Evolutionary conservation across 192 early-diverging fungal genomes (phyloP), one percentile per base, ranked within the genome.

Genomic region (Podila epigama): DNA sequence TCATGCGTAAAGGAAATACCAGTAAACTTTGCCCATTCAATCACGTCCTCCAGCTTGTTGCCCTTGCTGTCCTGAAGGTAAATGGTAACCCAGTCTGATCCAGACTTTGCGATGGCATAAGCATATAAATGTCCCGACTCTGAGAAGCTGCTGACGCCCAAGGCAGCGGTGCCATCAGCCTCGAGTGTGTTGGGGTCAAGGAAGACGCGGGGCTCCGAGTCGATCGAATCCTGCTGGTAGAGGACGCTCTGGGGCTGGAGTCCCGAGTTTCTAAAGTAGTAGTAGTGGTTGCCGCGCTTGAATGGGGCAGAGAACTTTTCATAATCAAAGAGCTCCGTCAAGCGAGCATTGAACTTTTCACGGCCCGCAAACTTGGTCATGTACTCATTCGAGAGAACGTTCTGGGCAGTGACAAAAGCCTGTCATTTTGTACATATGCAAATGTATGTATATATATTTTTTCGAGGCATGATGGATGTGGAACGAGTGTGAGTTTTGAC

Each of bases 71-170:
- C 59, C 50, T 70, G 68, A 7, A 90, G 66, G 60, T 90, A 84
- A 42, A 89, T 83, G 9, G 70, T 88, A 56, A 85, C 83, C 91
- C 91, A 92, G 68, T 92, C 91, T 57, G 83, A 85, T 64, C 91
- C 91, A 41, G 88, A 90, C 52, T 69, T 83, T 35, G 69, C 68
- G 32, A 81, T 69, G 20, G 72, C 82, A 73, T 91, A 92, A 1
- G 75, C 87, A 66, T 85, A 90, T 10, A 82, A 79, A 20, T 83
- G 84, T 16, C 89, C 89, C 2, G 64, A 71, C 61, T 90, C 78
- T 22, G 87, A 87, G 72, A 92, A 92, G 1, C 33, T 51, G 59
- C 81, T 82, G 6, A 79, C 75, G 32, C 42, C 67, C 31, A 93
- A 52, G 9, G 86, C 58, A 29, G 83, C 80, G 8, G 88, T 89